Evolutionary conservation across 2,329 filamentous ascomycete species (phyloP).

Genomic region (Penicillium sp.): DNA sequence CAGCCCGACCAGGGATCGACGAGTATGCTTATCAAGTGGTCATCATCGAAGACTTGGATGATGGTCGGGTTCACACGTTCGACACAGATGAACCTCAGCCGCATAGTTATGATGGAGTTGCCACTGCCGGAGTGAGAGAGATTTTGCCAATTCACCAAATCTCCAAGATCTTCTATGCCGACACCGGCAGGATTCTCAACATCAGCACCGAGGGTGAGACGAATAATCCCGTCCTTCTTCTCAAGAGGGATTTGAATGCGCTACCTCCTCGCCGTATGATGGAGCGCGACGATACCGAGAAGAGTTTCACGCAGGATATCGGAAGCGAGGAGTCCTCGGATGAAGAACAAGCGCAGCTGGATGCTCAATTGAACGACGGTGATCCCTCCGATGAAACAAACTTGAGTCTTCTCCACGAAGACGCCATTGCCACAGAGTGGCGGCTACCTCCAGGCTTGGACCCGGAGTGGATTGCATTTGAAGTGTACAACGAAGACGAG

Average conservation of each 20-base stretch:
- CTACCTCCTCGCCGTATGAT: constrained; percentile 56
- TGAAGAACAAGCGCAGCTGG: constrained; percentile 35
- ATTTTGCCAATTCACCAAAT: constrained; percentile 66
- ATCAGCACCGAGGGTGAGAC: constrained; percentile 64
- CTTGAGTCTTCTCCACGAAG: constrained; percentile 24
- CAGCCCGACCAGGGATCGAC: constrained; percentile 42
- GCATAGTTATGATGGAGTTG: constrained; percentile 55
- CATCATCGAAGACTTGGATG: constrained; percentile 74
- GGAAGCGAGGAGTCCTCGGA: constrained; percentile 36
- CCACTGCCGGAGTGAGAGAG: constrained; percentile 59
- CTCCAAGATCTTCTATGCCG: constrained; percentile 88
- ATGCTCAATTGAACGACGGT: constrained; percentile 31
- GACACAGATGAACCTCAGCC: constrained; percentile 55
- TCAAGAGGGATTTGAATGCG: constrained; percentile 66
- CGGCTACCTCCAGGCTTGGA: constrained; percentile 69
- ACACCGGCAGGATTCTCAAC: constrained; percentile 83
- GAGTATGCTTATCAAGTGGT: constrained; percentile 78
- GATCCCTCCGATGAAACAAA: constrained; percentile 3
- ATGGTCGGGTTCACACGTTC: constrained; percentile 61
- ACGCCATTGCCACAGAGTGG: constrained; percentile 44
- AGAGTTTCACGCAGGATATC: constrained; percentile 22
- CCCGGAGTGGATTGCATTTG: constrained; percentile 84
- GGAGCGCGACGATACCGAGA: constrained; percentile 40
- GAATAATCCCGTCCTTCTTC: constrained; percentile 66
- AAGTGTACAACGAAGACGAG: constrained; percentile 66